Evolutionary conservation across 495 filamentous ascomycete species (phyloP).

Genomic region (Trichoderma virens): DNA sequence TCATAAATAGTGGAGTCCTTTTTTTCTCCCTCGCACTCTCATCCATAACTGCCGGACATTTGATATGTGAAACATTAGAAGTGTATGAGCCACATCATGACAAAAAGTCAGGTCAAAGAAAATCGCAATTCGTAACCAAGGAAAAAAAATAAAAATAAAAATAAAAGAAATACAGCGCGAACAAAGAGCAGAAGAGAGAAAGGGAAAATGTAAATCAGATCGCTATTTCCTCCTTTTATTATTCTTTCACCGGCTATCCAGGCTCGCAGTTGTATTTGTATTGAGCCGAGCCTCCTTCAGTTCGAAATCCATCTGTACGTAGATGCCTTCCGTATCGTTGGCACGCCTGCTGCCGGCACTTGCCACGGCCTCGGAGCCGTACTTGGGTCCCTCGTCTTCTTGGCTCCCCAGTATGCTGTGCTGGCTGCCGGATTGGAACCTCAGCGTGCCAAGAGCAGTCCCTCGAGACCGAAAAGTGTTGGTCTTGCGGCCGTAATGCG

Average conservation of each 20-base stretch:
- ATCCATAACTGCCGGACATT: too few relatives aligned
- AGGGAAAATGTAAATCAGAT: not conserved
- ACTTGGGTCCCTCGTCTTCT: conserved; percentile 7
- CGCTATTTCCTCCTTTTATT: too few relatives aligned
- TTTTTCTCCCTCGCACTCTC: not conserved
- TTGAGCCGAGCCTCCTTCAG: conserved; percentile 9
- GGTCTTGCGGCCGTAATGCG: not conserved
- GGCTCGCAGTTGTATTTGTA: not conserved
- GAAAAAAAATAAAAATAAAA: not conserved
- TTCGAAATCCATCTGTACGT: conserved; percentile 15
- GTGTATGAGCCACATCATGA: too few relatives aligned
- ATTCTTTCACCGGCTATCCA: not conserved
- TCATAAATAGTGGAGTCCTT: too few relatives aligned
- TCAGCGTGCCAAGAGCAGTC: conserved; percentile 7
- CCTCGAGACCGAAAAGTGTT: not conserved
- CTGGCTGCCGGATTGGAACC: conserved; percentile 5
- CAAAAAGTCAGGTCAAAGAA: not conserved
- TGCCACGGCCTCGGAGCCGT: not conserved
- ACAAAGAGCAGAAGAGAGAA: not conserved
- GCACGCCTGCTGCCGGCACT: not conserved
- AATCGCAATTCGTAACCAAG: too few relatives aligned
- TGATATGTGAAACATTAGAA: too few relatives aligned
- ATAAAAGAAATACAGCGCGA: not conserved
- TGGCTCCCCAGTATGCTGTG: conserved; percentile 8
- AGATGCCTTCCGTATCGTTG: conserved; percentile 15